Evolutionary conservation across 78 protist genomes (phyloP), one percentile per base, ranked within the genome.

Genomic region (Protostelium mycophagum): DNA sequence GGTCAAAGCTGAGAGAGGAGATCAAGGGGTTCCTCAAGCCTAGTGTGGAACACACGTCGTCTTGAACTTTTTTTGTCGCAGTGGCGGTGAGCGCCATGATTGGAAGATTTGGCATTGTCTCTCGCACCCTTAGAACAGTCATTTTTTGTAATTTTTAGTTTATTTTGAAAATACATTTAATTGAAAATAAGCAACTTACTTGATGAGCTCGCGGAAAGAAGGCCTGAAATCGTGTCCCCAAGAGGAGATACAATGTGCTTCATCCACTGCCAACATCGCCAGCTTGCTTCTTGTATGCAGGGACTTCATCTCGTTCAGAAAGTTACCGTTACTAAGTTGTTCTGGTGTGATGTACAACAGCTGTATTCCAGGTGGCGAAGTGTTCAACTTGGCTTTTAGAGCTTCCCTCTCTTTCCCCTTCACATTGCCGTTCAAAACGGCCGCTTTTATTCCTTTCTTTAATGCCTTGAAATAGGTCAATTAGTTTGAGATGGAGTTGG

Each of bases 171-270:
- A n/a, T n/a, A n/a, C n/a, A n/a, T n/a, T n/a, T n/a, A n/a, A n/a
- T n/a, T 25, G 73, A 51, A 51, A 16, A 25, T 25, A 25, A 51
- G 5, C 73, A 16, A 25, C 73, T 51, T 16, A 51, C 73, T 51
- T 51, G 5, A 51, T n/a, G 23, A 93, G 63, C 37, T 37, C 23
- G 63, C 63, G 28, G 88, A 87, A 96, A 1, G 91, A 37, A 0
- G 92, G 91, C 73, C 93, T 89, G 91, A 97, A 97, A 86, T 97
- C 94, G 91, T 97, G 98, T 1, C 97, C 95, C 99, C 99, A 97
- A 51, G 94, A 92, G 5, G 92, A 39, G 1, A 97, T 36, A 91
- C 99, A 97, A 90, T 97, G 99, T 38, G 96, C 95, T 84, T 97
- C 98, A 88, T 97, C 98, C 38, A 97, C 87, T 36, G 96, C 96